Percentiles rank a stretch among this genome's conserved stretches.
phyloP scores from a whole-genome alignment of 2,329 filamentous ascomycete species.

The Trichoderma breve region DNA sequence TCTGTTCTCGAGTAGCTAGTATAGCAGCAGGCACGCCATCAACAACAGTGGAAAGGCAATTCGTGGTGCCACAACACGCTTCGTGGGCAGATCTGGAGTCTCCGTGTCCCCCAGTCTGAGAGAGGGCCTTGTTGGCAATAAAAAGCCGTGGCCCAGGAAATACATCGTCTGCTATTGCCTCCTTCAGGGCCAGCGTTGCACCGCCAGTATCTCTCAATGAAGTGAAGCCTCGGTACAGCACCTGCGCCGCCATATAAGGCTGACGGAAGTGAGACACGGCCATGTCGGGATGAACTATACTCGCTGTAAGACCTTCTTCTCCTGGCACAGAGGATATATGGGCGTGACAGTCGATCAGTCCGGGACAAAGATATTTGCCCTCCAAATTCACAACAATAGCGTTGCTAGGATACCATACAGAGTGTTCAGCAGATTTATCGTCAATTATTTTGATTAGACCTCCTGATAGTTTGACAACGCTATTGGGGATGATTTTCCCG shows the following conservation, averaged over 20 bases:
- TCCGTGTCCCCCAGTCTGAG: conserved; percentile 58
- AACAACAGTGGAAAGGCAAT: conserved; percentile 12
- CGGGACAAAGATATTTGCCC: conserved; percentile 34
- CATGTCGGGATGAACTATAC: conserved; percentile 31
- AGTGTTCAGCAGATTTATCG: not conserved
- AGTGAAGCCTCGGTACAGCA: conserved; percentile 58
- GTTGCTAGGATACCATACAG: not conserved
- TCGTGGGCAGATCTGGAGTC: conserved; percentile 48
- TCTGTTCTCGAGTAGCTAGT: conserved; percentile 50
- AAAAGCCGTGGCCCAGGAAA: conserved; percentile 56
- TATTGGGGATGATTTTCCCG: conserved; percentile 32
- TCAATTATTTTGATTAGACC: conserved; percentile 36
- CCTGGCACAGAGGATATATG: conserved; percentile 34
- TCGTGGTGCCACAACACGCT: conserved; percentile 15
- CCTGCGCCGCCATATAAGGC: conserved; percentile 47
- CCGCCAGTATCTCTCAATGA: conserved; percentile 58
- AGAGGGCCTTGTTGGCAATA: conserved; percentile 52
- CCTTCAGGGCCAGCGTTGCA: conserved; percentile 51
- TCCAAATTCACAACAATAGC: conserved; percentile 25
- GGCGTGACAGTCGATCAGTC: conserved; percentile 36
- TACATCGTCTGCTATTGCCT: conserved; percentile 56
- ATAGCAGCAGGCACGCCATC: conserved; percentile 57
- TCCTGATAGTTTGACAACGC: conserved; percentile 34
- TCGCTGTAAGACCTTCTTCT: conserved; percentile 27
- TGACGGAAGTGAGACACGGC: conserved; percentile 43